A percentile compares a stretch with the other conserved stretches of the same genome.
Conservation (phyloP, 352 stramenopile genomes). For the Blastocystis sp. region DNA sequence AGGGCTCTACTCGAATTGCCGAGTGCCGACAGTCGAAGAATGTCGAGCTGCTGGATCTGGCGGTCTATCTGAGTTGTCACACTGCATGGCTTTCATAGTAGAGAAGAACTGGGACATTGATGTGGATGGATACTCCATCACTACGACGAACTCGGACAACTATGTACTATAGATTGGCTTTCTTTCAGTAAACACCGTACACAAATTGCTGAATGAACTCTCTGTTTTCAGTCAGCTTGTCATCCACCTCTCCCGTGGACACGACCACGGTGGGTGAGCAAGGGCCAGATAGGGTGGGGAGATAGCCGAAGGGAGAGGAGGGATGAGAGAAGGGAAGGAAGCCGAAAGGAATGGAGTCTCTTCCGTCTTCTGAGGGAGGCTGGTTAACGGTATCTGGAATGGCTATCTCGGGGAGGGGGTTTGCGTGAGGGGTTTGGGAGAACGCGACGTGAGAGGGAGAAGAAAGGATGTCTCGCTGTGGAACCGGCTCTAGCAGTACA, state of each 20-base stretch:
- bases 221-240: conserved; percentile 6
- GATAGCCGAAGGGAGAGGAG: not conserved
- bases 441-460: too few species aligned
- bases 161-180: conserved; percentile 3
- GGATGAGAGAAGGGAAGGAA: conserved; percentile 11
- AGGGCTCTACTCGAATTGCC: conserved; percentile 32
- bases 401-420: not conserved
- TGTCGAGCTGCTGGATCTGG: conserved; percentile 46
- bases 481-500: too few species aligned
- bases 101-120: conserved; percentile 67
- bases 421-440: not conserved
- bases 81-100: not conserved
- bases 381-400: not conserved
- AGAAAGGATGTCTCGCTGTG: too few species aligned
- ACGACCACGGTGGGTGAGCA: not conserved
- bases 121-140: conserved; percentile 58
- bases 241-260: not conserved
- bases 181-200: not conserved
- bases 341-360: not conserved
- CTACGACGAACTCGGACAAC: conserved; percentile 45
- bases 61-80: conserved; percentile 45
- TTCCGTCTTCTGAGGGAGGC: not conserved
- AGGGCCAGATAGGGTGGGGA: not conserved
- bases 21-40: not conserved
- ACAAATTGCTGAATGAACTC: conserved; percentile 24